Evolutionary conservation across 257 asterid genomes (phyloP), one percentile per base, ranked within the genome.

Genomic region (Fraxinus excelsior): DNA sequence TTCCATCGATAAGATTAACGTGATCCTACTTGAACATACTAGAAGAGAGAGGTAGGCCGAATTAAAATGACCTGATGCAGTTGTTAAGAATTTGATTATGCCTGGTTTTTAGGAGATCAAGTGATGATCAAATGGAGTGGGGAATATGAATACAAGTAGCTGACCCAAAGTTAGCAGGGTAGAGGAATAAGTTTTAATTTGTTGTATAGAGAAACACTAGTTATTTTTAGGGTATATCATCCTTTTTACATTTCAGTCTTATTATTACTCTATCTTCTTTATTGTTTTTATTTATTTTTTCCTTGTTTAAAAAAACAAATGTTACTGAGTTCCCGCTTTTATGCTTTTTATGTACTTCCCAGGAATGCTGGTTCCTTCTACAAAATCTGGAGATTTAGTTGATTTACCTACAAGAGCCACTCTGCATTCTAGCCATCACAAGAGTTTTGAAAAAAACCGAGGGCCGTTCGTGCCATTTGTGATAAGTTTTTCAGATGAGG

Each of bases 401-500:
- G 87, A 78, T 71, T 74, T 62, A 71, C 76, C 81, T 78, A 67
- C 85, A 29, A 76, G 79, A 69, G 29, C 79, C 23, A 40, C 69
- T 83, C 74, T 37, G 40, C 86, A 78, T 71, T 75, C 74, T 68
- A 72, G 28, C 74, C 78, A 72, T 34, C 81, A 23, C 38, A 82
- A 80, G 79, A 78, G 71, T 73, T 69, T 69, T 62, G 88, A 84
- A 44, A 87, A 79, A 84, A 84, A 64, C 56, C 79, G 84, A 60
- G 88, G 78, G 62, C 74, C 81, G 12, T 86, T 86, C 79, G 88
- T 87, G 56, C 90, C 90, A 40, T 87, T 87, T 81, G 74, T 87
- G 26, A 87, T 87, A 74, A 82, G 90, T 75, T 87, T 87, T 78
- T 87, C 88, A 38, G 90, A 87, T 74, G 88, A 85, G 53, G 90